Conservation (phyloP, 1,139 yeast genomes). For the Yamadazyma kanchanaburiensis region DNA sequence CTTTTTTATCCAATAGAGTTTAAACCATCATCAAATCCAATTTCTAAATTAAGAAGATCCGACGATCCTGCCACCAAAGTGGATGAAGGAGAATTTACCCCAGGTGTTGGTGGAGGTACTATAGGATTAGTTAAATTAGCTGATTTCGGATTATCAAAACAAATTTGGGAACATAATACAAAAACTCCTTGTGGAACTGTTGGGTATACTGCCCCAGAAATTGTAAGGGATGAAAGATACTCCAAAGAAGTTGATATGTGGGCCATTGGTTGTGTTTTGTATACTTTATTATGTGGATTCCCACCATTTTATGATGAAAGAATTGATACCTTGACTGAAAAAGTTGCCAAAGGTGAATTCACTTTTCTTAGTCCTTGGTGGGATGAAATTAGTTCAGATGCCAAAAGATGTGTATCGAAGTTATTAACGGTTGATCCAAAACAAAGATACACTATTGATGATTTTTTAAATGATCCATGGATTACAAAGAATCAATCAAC, state of each 20-base stretch:
- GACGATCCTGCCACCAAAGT: slow-evolving; percentile 47
- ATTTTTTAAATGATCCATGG: slow-evolving; percentile 87
- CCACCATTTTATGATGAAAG: slow-evolving; percentile 63
- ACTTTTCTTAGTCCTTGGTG: slow-evolving; percentile 61
- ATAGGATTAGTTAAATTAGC: slow-evolving; percentile 53
- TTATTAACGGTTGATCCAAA: slow-evolving; percentile 81
- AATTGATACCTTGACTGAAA: slow-evolving; percentile 52
- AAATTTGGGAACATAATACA: slow-evolving; percentile 55
- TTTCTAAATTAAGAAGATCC: slow-evolving; percentile 36
- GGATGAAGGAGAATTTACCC: slow-evolving; percentile 51
- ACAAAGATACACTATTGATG: slow-evolving; percentile 71
- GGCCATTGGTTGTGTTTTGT: slow-evolving; percentile 62
- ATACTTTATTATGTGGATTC: slow-evolving; percentile 59
- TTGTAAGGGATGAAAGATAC: slow-evolving; percentile 54
- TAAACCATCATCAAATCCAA: slow-evolving; percentile 35
- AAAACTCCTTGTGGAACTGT: slow-evolving; percentile 66
- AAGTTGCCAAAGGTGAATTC: slow-evolving; percentile 58
- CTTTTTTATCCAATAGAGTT: slow-evolving; percentile 62
- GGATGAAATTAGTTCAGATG: slow-evolving; percentile 55
- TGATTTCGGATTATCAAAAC: slow-evolving; percentile 57
- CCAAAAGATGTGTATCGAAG: slow-evolving; percentile 65
- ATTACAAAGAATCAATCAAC: slow-evolving; percentile 23
- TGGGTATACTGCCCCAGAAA: slow-evolving; percentile 63
- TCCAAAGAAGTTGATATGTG: slow-evolving; percentile 64
- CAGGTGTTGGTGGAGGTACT: slow-evolving; percentile 50